phyloP scores from a whole-genome alignment of 1,284 basidiomycete species.

The Pascua sp. region DNA sequence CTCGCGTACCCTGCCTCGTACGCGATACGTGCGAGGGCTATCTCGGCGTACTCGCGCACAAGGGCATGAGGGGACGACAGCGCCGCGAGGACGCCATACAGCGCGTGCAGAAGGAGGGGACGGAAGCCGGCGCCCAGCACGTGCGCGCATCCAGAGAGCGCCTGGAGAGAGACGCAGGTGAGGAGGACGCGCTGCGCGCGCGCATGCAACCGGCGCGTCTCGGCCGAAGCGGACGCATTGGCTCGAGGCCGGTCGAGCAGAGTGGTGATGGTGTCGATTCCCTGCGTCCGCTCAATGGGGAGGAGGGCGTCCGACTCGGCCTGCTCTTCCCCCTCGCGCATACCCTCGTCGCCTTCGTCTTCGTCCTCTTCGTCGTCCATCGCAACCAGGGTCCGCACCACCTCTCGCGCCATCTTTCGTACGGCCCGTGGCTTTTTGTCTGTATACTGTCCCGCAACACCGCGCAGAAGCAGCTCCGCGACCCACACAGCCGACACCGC shows the following conservation, averaged over 20 bases:
- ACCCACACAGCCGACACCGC: constrained; percentile 79
- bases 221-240: constrained; percentile 23
- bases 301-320: constrained; percentile 32
- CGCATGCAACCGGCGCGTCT: constrained; percentile 39
- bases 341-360: constrained; percentile 61
- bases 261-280: constrained; percentile 51
- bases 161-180: constrained; percentile 62
- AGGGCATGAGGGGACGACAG: constrained; percentile 66
- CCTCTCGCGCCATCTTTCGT: constrained; percentile 62
- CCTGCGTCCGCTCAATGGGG: constrained; percentile 59
- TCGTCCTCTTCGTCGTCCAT: constrained; percentile 72
- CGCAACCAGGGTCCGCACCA: constrained; percentile 63
- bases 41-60: constrained; percentile 66
- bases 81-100: constrained; percentile 81
- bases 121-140: constrained; percentile 56
- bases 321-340: constrained; percentile 17
- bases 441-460: constrained; percentile 56
- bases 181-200: constrained; percentile 55
- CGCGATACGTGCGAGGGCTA: constrained; percentile 66
- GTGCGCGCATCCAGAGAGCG: constrained; percentile 65
- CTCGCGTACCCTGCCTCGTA: constrained; percentile 73
- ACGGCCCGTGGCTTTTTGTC: constrained; percentile 52
- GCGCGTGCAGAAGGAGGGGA: constrained; percentile 67
- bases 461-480: constrained; percentile 68
- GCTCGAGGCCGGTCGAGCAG: constrained; percentile 37